Evolutionary conservation across 306 rosid genomes (phyloP).

Genomic region (Lathyrus tuberosus): DNA sequence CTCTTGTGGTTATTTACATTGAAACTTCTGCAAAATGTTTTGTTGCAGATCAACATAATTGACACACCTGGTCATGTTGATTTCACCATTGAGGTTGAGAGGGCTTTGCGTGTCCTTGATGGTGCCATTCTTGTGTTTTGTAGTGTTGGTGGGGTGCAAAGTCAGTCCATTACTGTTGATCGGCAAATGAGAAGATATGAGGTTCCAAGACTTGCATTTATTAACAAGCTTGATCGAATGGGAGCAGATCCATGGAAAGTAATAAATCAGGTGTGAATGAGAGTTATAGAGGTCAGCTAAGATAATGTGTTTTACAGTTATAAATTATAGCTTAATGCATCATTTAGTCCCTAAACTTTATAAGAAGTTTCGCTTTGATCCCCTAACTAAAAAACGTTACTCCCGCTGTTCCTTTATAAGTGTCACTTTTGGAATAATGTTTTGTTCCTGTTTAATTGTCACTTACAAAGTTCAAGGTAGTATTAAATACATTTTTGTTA

Average conservation of each 20-base stretch:
- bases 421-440: too few species aligned
- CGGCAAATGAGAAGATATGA: conserved; percentile 97
- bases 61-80: conserved; percentile 99
- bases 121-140: conserved; percentile 99
- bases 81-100: conserved; percentile 96
- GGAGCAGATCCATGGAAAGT: conserved; percentile 99
- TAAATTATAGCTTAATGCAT: background rate
- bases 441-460: too few species aligned
- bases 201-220: conserved; percentile 95
- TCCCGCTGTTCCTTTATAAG: too few species aligned
- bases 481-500: too few species aligned
- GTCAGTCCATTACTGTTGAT: conserved; percentile 98
- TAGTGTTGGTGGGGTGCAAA: conserved; percentile 99
- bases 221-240: conserved; percentile 97
- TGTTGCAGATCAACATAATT: conserved; percentile 87
- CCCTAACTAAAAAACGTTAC: too few species aligned
- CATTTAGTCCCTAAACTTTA: too few species aligned
- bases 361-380: too few species aligned
- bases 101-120: conserved; percentile 98
- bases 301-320: conserved; percentile 22
- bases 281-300: conserved; percentile 26
- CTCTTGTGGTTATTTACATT: conserved; percentile 15
- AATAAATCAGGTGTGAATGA: conserved; percentile 73
- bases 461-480: too few species aligned
- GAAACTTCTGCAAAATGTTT: conserved; percentile 33